Percentiles rank a stretch among this genome's conserved stretches.
Evolutionary conservation across 768 basidiomycete species (phyloP).

Genomic region (Xerocomellus amylosporus): DNA sequence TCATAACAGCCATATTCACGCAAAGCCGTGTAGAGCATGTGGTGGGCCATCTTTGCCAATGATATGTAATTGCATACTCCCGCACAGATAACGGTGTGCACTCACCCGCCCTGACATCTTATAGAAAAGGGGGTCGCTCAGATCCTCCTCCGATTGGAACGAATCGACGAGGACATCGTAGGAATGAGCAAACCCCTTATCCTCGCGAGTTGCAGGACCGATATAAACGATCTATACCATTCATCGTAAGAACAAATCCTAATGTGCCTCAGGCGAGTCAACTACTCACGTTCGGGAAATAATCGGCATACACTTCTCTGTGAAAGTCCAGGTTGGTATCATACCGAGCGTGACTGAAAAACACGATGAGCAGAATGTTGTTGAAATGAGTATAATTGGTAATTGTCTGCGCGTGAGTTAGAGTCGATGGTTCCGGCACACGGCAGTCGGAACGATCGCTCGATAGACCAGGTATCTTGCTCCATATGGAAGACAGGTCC

Average conservation of each 20-base stretch:
- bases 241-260: neutral
- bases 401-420: conserved; percentile 14
- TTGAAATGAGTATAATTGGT: conserved; percentile 38
- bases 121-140: conserved; percentile 35
- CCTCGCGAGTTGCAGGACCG: conserved; percentile 46
- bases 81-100: neutral
- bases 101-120: conserved; percentile 45
- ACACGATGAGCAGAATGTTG: conserved; percentile 44
- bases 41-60: conserved; percentile 43
- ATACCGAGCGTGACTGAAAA: conserved; percentile 50
- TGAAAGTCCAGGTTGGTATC: conserved; percentile 46
- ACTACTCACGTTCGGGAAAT: conserved; percentile 47
- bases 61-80: neutral
- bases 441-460: conserved; percentile 8
- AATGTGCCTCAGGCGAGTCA: neutral
- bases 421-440: conserved; percentile 21
- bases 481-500: neutral
- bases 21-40: conserved; percentile 50
- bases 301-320: conserved; percentile 44
- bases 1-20: conserved; percentile 44
- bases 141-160: conserved; percentile 44
- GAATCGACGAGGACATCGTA: conserved; percentile 50
- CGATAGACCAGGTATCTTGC: neutral
- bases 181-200: conserved; percentile 45
- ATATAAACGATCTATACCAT: conserved; percentile 43